These are phyloP conservation scores for Hyaloperonospora arabidopsidis DNA, from an alignment of 352 stramenopile species.

Conservation along the genomic window DNA sequence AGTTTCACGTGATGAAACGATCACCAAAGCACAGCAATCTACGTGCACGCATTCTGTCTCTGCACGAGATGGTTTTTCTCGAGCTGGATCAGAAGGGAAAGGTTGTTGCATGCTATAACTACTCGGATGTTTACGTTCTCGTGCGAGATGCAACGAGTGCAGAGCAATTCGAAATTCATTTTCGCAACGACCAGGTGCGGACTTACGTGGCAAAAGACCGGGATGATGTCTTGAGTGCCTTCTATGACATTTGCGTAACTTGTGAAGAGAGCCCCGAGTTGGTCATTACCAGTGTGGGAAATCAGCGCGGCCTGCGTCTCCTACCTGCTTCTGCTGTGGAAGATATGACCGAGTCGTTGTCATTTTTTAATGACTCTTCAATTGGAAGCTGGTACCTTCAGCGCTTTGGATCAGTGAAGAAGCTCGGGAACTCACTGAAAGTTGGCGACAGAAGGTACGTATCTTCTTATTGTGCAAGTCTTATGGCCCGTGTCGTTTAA, in stretches of 20 bases:
- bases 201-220: slow-evolving; percentile 61
- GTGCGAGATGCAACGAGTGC: slow-evolving; percentile 38
- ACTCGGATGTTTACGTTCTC: slow-evolving; percentile 63
- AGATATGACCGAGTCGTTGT: slow-evolving; percentile 54
- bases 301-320: slow-evolving; percentile 60
- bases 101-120: slow-evolving; percentile 54
- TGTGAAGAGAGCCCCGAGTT: slow-evolving; percentile 67
- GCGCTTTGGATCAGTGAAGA: slow-evolving; percentile 61
- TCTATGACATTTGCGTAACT: slow-evolving; percentile 75
- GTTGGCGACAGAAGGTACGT: slow-evolving; percentile 58
- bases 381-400: slow-evolving; percentile 77
- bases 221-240: slow-evolving; percentile 62
- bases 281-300: slow-evolving; percentile 59
- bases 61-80: slow-evolving; percentile 64
- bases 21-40: slow-evolving; percentile 54
- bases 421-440: slow-evolving; percentile 44
- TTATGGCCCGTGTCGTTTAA: slow-evolving; percentile 5
- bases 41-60: slow-evolving; percentile 44
- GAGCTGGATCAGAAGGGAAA: slow-evolving; percentile 47
- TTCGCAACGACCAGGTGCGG: slow-evolving; percentile 46
- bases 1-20: slow-evolving; percentile 62
- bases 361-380: slow-evolving; percentile 73
- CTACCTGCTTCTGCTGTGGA: slow-evolving; percentile 68
- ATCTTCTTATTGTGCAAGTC: neutral
- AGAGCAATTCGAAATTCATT: slow-evolving; percentile 71